Conservation (phyloP, 108 stramenopile genomes). For the Aureococcus anophagefferens region DNA sequence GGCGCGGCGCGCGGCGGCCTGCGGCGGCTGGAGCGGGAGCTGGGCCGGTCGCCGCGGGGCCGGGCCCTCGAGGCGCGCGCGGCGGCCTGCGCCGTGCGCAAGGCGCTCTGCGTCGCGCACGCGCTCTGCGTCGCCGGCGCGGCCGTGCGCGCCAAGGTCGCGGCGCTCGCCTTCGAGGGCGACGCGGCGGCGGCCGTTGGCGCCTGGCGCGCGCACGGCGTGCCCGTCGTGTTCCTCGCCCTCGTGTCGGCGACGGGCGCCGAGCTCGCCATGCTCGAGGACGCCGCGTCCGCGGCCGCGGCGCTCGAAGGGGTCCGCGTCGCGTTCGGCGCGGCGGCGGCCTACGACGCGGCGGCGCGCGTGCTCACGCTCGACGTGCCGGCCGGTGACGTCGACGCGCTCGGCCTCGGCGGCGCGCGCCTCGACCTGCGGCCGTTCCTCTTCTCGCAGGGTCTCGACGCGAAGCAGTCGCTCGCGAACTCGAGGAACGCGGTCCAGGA, state of each 20-base stretch:
- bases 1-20: neutral
- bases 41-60: neutral
- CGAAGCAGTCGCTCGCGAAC: conserved; percentile 7
- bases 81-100: neutral
- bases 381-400: neutral
- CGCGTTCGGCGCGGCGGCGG: neutral
- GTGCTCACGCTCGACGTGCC: neutral
- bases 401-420: neutral
- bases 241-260: neutral
- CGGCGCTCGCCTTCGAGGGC: neutral
- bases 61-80: neutral
- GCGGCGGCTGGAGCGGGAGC: neutral
- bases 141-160: neutral
- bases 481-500: neutral
- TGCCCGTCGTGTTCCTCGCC: neutral
- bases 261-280: conserved; percentile 1
- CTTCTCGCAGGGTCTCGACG: conserved; percentile 13
- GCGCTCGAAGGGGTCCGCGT: neutral
- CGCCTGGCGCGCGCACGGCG: neutral
- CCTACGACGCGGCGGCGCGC: too few relatives aligned
- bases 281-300: neutral
- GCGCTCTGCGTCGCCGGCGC: neutral
- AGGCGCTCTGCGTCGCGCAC: neutral
- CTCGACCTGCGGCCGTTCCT: neutral
- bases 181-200: neutral